These are phyloP conservation scores for Pythium brachiatum DNA, from an alignment of 352 stramenopile genomes.

Conservation along the genomic window DNA sequence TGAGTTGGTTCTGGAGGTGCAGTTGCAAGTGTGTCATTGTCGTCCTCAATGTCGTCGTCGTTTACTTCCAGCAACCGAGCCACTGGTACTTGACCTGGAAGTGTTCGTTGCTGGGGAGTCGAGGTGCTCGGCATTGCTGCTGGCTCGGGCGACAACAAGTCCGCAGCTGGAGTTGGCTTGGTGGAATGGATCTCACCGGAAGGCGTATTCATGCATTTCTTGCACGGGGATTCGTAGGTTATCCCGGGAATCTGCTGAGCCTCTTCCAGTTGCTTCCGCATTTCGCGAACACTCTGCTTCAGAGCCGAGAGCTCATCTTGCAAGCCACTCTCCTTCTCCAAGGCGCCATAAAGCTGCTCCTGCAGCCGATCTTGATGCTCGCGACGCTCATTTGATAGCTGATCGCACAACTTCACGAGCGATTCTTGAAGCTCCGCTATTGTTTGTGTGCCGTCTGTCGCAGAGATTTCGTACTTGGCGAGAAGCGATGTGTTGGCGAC, in stretches of 20 bases:
- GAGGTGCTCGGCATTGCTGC: too few species aligned
- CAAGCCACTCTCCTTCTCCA: neutral
- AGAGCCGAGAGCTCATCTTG: neutral
- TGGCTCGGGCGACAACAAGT: too few species aligned
- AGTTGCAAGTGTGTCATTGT: neutral
- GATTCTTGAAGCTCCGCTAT: conserved; percentile 43
- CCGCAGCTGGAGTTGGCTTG: too few species aligned
- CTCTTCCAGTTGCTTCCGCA: neutral
- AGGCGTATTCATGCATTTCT: too few species aligned
- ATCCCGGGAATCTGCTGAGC: neutral
- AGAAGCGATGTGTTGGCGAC: conserved; percentile 18
- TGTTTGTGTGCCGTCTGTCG: conserved; percentile 34
- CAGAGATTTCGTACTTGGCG: conserved; percentile 36
- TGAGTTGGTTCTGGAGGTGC: neutral
- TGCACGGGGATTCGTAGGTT: neutral
- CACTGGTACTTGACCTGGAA: too few species aligned
- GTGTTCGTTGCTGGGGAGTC: too few species aligned
- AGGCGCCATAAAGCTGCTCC: neutral
- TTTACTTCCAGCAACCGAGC: neutral
- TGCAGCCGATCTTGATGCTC: conserved; percentile 11
- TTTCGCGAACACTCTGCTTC: neutral
- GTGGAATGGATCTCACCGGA: too few species aligned
- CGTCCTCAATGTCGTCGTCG: neutral
- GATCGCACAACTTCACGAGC: conserved; percentile 29
- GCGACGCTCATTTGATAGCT: conserved; percentile 30